Evolutionary conservation across 768 basidiomycete genomes (phyloP).

Genomic region (Naematelia encephala): DNA sequence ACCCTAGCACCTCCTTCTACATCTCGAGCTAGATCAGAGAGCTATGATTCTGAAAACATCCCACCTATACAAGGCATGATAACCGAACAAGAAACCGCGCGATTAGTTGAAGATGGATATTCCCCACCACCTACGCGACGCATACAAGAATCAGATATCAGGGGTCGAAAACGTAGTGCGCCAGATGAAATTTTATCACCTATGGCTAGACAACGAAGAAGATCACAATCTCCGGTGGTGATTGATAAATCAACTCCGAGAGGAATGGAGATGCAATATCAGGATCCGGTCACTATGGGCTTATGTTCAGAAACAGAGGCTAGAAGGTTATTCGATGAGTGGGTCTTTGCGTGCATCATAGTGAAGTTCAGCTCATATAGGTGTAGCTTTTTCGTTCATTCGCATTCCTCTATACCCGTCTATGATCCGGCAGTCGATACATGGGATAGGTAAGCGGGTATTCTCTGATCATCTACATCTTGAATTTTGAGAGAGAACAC

Average conservation of each 20-base stretch:
- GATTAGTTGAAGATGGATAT: background rate
- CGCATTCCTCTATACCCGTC: conserved; percentile 15
- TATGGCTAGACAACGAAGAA: background rate
- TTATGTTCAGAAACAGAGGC: conserved; percentile 13
- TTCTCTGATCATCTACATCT: too few species aligned
- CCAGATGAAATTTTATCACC: background rate
- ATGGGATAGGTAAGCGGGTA: conserved; percentile 15
- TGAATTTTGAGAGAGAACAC: too few species aligned
- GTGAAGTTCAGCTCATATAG: conserved; percentile 2
- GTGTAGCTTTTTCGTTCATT: conserved; percentile 13
- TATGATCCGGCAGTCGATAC: conserved; percentile 14
- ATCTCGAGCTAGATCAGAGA: background rate
- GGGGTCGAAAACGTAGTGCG: background rate
- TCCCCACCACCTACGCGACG: background rate
- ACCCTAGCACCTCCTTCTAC: background rate
- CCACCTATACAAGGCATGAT: background rate
- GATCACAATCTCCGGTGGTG: background rate
- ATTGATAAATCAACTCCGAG: conserved; percentile 6
- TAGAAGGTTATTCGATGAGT: conserved; percentile 12
- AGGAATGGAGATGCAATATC: conserved; percentile 12
- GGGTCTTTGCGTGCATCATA: conserved; percentile 4
- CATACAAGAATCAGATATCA: background rate
- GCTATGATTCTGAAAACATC: background rate
- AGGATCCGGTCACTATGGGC: conserved; percentile 16
- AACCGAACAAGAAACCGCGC: background rate